These are phyloP conservation scores for Penicillium cinerascens DNA, from an alignment of 495 filamentous ascomycete species.

Conservation along the genomic window DNA sequence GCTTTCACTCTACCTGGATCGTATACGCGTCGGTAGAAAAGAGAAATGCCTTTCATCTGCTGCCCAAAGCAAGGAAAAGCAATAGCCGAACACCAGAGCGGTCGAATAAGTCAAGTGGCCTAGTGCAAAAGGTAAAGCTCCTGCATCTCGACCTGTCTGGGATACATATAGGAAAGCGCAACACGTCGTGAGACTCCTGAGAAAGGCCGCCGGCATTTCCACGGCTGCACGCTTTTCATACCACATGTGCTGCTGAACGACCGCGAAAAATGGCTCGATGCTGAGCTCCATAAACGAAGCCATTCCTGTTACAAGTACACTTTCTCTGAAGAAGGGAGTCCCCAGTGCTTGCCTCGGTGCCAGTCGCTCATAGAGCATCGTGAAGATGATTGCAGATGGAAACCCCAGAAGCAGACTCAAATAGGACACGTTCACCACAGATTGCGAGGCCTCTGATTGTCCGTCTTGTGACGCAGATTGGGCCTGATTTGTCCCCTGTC, in stretches of 20 bases:
- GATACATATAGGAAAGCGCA: conserved; percentile 57
- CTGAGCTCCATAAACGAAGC: conserved; percentile 78
- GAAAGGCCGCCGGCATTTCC: conserved; percentile 73
- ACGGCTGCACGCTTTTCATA: conserved; percentile 77
- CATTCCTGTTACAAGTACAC: conserved; percentile 66
- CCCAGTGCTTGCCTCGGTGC: conserved; percentile 50
- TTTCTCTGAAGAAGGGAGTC: conserved; percentile 57
- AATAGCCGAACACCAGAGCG: conserved; percentile 65
- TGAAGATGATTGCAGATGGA: conserved; percentile 57
- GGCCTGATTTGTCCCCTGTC: not conserved
- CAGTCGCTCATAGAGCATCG: conserved; percentile 59
- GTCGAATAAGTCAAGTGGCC: conserved; percentile 79
- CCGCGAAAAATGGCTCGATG: conserved; percentile 79
- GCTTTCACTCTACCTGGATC: conserved; percentile 35
- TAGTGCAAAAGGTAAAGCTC: conserved; percentile 83
- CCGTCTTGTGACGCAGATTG: conserved; percentile 1
- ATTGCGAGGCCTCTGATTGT: conserved; percentile 48
- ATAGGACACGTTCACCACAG: conserved; percentile 84
- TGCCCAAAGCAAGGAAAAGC: conserved; percentile 41
- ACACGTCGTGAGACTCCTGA: conserved; percentile 71
- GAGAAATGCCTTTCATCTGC: conserved; percentile 54
- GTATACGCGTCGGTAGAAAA: conserved; percentile 45
- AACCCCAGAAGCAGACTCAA: conserved; percentile 68
- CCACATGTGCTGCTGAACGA: conserved; percentile 73
- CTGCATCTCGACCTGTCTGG: conserved; percentile 46